Conservation (phyloP, 163 green algal genomes). For the Trebouxia gelatinosa region DNA sequence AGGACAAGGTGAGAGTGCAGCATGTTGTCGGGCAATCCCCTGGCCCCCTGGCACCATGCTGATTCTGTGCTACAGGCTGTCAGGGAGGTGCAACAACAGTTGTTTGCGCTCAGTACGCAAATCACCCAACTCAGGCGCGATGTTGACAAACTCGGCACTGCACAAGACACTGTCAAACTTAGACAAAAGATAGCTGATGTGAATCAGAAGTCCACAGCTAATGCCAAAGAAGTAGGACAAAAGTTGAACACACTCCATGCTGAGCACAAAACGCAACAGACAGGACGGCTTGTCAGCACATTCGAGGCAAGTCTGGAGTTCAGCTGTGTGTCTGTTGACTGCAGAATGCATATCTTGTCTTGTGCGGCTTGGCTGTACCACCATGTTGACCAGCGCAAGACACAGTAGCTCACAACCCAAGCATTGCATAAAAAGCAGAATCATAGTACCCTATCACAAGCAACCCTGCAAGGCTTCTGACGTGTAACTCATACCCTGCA, state of each 20-base stretch:
- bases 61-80: slow-evolving; percentile 31
- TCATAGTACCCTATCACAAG: neutral
- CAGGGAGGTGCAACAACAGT: slow-evolving; percentile 14
- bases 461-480: neutral
- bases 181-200: slow-evolving; percentile 40
- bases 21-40: too few relatives aligned
- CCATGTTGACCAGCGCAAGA: neutral
- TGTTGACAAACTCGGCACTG: slow-evolving; percentile 46
- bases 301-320: slow-evolving; percentile 40
- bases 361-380: neutral
- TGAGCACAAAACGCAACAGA: slow-evolving; percentile 33
- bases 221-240: slow-evolving; percentile 38
- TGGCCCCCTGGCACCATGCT: too few relatives aligned
- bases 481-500: neutral
- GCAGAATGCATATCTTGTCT: neutral
- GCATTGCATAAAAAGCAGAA: neutral
- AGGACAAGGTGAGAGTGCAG: too few relatives aligned
- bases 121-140: slow-evolving; percentile 43
- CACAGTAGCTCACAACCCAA: neutral
- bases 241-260: slow-evolving; percentile 31
- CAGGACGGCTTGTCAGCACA: slow-evolving; percentile 55
- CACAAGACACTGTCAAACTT: slow-evolving; percentile 41
- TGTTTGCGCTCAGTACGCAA: slow-evolving; percentile 40
- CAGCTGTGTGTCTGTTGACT: neutral
- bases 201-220: slow-evolving; percentile 10